phyloP scores from a whole-genome alignment of 2,329 filamentous ascomycete genomes.

The Botryotinia calthae region DNA sequence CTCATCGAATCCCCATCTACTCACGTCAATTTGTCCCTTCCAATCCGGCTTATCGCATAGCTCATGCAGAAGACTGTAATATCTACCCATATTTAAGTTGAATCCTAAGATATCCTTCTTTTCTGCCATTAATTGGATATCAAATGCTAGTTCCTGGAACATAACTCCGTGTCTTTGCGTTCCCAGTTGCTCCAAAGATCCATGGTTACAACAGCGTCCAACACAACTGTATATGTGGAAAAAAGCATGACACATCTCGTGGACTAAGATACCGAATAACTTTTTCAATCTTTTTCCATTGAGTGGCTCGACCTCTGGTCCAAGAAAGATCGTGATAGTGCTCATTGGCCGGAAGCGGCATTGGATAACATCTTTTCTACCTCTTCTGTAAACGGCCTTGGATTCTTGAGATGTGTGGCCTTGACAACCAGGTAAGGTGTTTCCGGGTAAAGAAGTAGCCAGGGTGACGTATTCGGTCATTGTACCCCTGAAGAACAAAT shows the following conservation, averaged over 20 bases:
- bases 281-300: neutral
- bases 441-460: neutral
- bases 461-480: neutral
- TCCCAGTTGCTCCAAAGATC: neutral
- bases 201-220: neutral
- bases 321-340: neutral
- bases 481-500: neutral
- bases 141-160: neutral
- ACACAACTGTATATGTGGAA: constrained; percentile 1
- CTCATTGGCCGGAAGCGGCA: neutral
- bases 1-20: constrained; percentile 3
- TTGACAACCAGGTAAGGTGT: neutral
- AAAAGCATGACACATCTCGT: constrained; percentile 16
- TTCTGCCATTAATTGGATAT: neutral
- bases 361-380: neutral
- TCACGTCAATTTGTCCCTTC: neutral
- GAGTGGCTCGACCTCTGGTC: neutral
- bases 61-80: neutral
- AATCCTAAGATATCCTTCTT: neutral
- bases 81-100: neutral
- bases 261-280: neutral
- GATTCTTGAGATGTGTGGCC: neutral
- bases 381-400: neutral
- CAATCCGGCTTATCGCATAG: neutral
- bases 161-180: neutral